Base-by-base conservation (phyloP, 2,329 filamentous ascomycete species). In the Mariannaea sp. region DNA sequence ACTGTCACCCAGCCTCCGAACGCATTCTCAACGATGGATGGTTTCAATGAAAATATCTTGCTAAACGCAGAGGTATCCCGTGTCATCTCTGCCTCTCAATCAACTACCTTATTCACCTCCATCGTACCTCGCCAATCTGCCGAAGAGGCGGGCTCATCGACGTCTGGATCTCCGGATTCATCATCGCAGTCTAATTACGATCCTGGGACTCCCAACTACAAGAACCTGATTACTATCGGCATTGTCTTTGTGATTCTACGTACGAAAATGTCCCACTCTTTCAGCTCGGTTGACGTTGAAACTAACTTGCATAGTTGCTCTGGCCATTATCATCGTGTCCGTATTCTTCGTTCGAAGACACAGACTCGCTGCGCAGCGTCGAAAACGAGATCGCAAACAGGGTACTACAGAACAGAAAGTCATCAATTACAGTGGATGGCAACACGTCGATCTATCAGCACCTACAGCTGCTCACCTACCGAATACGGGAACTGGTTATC, bases 81-180 rank as follows among this genome's bases (percentile, higher is more conserved):
- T 4, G 42, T 65, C 17, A 57, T 65, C 5, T 64, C 59, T 3
- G 63, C 62, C 1, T 38, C 53, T 7, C 61, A 64, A 40, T 43
- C 53, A 13, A 65, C 62, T 1, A 65, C 62, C 6, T 51, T 65
- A 5, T 65, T 59, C 22, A 65, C 62, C 2, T 45, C 62, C 1
- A 65, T 65, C 20, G 55, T 60, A 4, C 62, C 62, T 1, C 53
- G 43, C 2, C 41, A 40, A 8, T 54, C 58, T 2, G 41, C 50
- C 3, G 27, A 56, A 17, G 27, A 56, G 16, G 47, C 43, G 17
- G 53, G 49, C 4, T 33, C 46, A 13, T 46, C 57, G 2, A 39
- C 48, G 5, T 50, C 40, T 16, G 20, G 35, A 3, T 27, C 36
- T 1, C 43, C 54, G 8, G 44, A 44, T 9, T 60, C 62, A 1